Evolutionary conservation across 2,329 filamentous ascomycete genomes (phyloP).

Genomic region (Fusarium sp.): DNA sequence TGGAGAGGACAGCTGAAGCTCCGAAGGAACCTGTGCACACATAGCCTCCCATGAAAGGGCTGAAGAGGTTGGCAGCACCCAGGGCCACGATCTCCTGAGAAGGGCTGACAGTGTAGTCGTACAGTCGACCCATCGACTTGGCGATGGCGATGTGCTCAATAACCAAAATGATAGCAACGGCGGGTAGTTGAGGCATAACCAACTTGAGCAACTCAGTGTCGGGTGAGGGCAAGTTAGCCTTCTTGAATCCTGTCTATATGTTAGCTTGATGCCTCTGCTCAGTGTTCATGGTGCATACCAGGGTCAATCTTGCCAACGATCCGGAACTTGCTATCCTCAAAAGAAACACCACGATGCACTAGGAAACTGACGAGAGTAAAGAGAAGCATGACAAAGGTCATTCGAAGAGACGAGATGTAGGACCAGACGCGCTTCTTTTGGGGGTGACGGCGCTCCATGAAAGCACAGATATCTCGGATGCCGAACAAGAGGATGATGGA

Average conservation of each 20-base stretch:
- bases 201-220: constrained; percentile 62
- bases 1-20: constrained; percentile 83
- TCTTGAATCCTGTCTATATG: constrained; percentile 62
- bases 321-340: constrained; percentile 62
- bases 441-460: constrained; percentile 67
- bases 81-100: constrained; percentile 83
- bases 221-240: constrained; percentile 66
- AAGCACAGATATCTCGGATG: constrained; percentile 67
- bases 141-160: constrained; percentile 87
- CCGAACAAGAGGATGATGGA: constrained; percentile 71
- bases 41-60: constrained; percentile 72
- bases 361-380: constrained; percentile 78
- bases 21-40: constrained; percentile 58
- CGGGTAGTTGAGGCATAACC: constrained; percentile 70
- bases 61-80: constrained; percentile 76
- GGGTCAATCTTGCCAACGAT: constrained; percentile 71
- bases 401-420: constrained; percentile 75
- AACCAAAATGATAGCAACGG: constrained; percentile 76
- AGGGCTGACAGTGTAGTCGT: constrained; percentile 79
- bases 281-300: constrained; percentile 49
- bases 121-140: constrained; percentile 80
- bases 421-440: constrained; percentile 70
- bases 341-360: constrained; percentile 62
- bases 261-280: constrained; percentile 16
- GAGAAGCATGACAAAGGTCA: constrained; percentile 76